phyloP scores from a whole-genome alignment of 139 green algal species.

The Diplosphaera chodatii region DNA sequence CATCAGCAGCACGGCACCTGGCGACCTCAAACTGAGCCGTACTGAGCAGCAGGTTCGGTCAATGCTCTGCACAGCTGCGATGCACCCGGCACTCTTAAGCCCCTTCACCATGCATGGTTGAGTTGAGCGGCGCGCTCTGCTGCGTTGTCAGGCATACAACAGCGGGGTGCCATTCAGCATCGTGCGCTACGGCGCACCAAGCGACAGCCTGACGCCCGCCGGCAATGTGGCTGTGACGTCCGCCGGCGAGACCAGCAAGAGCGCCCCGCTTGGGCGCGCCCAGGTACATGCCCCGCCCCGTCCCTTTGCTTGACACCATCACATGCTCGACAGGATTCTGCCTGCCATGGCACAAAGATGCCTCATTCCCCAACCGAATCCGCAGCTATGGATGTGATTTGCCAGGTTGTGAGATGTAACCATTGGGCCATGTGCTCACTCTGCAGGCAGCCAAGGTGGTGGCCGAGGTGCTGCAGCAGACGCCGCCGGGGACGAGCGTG shows the following conservation, averaged over 20 bases:
- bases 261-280: background rate
- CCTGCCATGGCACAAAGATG: too few relatives aligned
- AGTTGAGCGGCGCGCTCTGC: too few relatives aligned
- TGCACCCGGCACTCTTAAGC: too few relatives aligned
- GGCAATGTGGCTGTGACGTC: conserved; percentile 1
- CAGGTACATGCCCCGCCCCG: too few relatives aligned
- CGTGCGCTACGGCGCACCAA: conserved; percentile 2
- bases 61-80: too few relatives aligned
- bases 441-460: conserved; percentile 10
- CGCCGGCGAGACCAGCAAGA: background rate
- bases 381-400: too few relatives aligned
- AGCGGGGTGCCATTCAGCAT: conserved; percentile 18
- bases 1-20: background rate
- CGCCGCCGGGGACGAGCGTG: background rate
- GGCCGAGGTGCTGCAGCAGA: conserved; percentile 10
- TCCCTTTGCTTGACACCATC: too few relatives aligned
- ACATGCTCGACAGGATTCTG: too few relatives aligned
- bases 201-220: background rate
- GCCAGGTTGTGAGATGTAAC: too few relatives aligned
- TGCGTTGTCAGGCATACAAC: conserved; percentile 5
- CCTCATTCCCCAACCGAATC: too few relatives aligned
- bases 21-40: conserved; percentile 1
- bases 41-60: conserved; percentile 20
- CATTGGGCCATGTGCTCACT: too few relatives aligned
- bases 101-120: too few relatives aligned